Evolutionary conservation across 495 filamentous ascomycete genomes (phyloP), one percentile per base, ranked within the genome.

Genomic region (Trichoderma reesei): DNA sequence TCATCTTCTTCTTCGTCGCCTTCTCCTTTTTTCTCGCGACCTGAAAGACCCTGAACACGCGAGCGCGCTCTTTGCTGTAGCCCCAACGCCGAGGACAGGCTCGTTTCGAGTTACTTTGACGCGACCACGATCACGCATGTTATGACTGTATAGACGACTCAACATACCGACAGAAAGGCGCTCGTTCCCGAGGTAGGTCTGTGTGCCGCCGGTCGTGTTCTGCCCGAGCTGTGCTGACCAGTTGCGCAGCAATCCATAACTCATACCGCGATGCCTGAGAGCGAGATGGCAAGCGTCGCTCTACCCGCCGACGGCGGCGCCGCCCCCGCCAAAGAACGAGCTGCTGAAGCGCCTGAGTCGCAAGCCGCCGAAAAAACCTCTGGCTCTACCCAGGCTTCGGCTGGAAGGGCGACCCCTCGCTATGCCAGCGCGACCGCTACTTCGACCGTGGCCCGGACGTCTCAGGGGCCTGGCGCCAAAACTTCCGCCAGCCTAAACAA

Each of bases 401-500:
- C 51, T 7, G 51, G 20, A 56, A 56, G 51, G 34, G 51, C 31
- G 2, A 33, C 51, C 5, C 26, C 51, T 14, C 51, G 51, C 14
- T 56, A 56, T 56, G 51, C 51, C 51, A 34, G 51, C 11, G 51
- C 51, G 34, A 56, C 51, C 31, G 51, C 51, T 36, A 56, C 51
- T 34, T 56, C 51, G 31, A 56, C 51, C 16, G 31, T 56, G 11
- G 51, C 51, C 10, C 51, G 51, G 31, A 33, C 51, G 3, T 33
- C 51, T 56, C 13, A 14, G 5, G 42, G 11, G 7, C 26, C 51
- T 56, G 26, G 31, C 26, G 9, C 5, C 46, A 26, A 18, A 54
- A 20, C 46, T 10, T 33, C 51, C 5, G 68, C 26, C 26, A 34
- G 10, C 54, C 59, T 75, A 59, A 72, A 56, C 72, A 80, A 76